Base-by-base conservation (phyloP, 2,329 filamentous ascomycete genomes). In the Hyphodiscus sp. region DNA sequence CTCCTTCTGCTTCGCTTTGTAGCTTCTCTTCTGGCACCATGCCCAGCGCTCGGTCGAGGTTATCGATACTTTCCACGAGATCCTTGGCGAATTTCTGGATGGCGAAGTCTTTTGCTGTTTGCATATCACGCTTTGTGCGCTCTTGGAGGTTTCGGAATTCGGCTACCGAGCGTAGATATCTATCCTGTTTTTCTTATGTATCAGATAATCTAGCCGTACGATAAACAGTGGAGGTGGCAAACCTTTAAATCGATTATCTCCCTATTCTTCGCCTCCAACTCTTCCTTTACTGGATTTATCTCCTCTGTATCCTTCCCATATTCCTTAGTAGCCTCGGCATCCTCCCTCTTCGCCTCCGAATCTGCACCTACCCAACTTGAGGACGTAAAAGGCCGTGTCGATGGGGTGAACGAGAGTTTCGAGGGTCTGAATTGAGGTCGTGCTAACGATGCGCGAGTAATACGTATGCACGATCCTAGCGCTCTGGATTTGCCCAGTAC, bases 81-180 rank as follows among this genome's bases (percentile, higher is more conserved):
- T 99, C 94, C 72, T 90, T 87, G 68, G 92, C 90, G 74, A 99
- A 97, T 63, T 86, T 76, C 70, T 96, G 90, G 67, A 99, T 94
- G 67, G 92, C 94, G 66, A 96, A 99, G 74, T 95, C 89, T 65
- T 86, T 86, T 19, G 92, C 89, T 19, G 81, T 74, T 73, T 94
- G 89, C 70, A 95, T 86, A 63, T 99, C 94, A 68, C 94, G 90
- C 71, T 86, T 82, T 44, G 90, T 95, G 68, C 94, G 89, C 68
- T 96, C 90, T 76, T 97, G 92, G 49, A 99, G 87, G 76, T 97
- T 99, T 70, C 90, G 90, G 82, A 95, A 97, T 67, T 99, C 94
- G 74, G 94, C 94, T 60, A 97, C 85, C 52, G 88, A 87, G 70
- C 94, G 92, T 59, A 96, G 82, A 73, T 91, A 95, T 77, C 91